These are phyloP conservation scores for Madurella mycetomatis DNA, from an alignment of 2,329 filamentous ascomycete species.

Conservation along the genomic window DNA sequence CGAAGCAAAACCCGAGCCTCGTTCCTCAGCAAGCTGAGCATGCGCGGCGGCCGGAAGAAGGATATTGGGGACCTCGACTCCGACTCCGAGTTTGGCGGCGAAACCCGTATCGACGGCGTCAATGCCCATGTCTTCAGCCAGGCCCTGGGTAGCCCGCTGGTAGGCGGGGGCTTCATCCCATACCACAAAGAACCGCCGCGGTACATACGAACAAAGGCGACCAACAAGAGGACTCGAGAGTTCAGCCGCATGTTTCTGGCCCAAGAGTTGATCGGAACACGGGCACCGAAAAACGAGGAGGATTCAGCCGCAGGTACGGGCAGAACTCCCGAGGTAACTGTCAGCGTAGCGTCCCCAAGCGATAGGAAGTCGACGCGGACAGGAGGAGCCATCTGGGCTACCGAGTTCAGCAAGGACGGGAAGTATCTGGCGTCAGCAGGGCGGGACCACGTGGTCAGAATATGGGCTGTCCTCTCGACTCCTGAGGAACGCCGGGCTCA, in stretches of 20 bases:
- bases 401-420: conserved; percentile 89
- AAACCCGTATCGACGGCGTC: conserved; percentile 69
- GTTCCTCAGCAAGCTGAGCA: conserved; percentile 76
- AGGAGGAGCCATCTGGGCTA: conserved; percentile 78
- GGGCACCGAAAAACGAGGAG: conserved; percentile 28
- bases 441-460: conserved; percentile 76
- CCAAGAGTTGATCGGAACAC: conserved; percentile 73
- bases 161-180: conserved; percentile 69
- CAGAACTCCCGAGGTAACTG: conserved; percentile 26
- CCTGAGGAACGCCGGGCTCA: conserved; percentile 71
- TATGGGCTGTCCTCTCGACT: conserved; percentile 85
- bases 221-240: conserved; percentile 74
- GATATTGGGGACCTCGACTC: conserved; percentile 54
- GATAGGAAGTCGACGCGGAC: conserved; percentile 41
- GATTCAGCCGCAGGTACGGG: background rate
- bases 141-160: conserved; percentile 57
- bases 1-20: conserved; percentile 74
- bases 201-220: conserved; percentile 80
- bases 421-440: conserved; percentile 89
- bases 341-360: conserved; percentile 31
- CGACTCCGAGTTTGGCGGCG: conserved; percentile 65
- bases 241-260: conserved; percentile 89
- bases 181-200: conserved; percentile 82
- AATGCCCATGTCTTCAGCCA: conserved; percentile 74
- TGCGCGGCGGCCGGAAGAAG: conserved; percentile 72